A percentile compares a stretch with the other conserved stretches of the same genome.
phyloP scores from a whole-genome alignment of 2,329 filamentous ascomycete species.

The Aspergillus flavus region DNA sequence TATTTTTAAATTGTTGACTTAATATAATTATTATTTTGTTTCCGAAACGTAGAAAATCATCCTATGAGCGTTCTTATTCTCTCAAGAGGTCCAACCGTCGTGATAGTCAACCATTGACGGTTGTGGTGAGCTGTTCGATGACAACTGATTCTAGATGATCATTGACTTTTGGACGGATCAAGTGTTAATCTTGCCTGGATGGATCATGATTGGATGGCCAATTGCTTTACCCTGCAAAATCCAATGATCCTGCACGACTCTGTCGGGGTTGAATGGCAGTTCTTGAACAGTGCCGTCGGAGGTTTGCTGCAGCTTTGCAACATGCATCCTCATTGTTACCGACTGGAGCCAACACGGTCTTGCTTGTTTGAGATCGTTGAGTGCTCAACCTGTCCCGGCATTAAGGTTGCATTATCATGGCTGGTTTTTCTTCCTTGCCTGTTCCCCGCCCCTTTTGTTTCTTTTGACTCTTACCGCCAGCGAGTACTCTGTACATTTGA shows the following conservation, averaged over 20 bases:
- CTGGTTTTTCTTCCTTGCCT: not conserved
- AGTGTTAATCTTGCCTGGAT: conserved; percentile 17
- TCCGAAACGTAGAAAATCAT: not conserved
- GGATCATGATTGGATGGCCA: conserved; percentile 19
- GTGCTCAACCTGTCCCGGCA: not conserved
- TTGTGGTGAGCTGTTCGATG: conserved; percentile 23
- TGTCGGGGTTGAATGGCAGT: conserved; percentile 16
- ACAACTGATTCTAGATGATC: conserved; percentile 20
- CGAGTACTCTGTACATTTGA: not conserved
- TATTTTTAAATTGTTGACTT: not conserved
- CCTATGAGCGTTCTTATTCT: not conserved
- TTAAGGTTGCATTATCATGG: not conserved
- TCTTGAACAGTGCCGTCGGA: not conserved
- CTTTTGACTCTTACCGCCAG: not conserved
- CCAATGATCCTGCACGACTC: conserved; percentile 23
- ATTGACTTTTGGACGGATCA: conserved; percentile 25
- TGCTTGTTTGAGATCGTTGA: conserved; percentile 1
- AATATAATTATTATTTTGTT: not conserved
- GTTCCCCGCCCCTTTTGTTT: not conserved
- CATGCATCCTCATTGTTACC: conserved; percentile 3
- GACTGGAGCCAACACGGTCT: not conserved
- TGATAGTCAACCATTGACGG: conserved; percentile 13
- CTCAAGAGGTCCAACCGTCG: not conserved
- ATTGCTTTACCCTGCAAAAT: conserved; percentile 11
- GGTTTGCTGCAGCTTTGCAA: conserved; percentile 7